Conservation (phyloP, 2,329 filamentous ascomycete genomes). For the Cladosporium sp. region DNA sequence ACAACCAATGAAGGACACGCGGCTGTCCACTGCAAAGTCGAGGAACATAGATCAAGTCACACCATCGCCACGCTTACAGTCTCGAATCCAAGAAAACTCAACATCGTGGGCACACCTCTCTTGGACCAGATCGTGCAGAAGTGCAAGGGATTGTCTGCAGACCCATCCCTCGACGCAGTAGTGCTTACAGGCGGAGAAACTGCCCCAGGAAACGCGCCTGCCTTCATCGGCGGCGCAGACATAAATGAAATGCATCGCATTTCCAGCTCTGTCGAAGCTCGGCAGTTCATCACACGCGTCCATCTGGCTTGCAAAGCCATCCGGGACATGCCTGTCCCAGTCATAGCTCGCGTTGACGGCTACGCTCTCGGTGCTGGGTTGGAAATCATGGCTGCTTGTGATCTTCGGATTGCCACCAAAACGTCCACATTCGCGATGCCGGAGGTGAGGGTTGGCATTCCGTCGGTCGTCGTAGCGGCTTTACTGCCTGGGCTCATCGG, state of each 20-base stretch:
- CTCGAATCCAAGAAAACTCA: conserved; percentile 26
- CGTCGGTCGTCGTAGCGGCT: conserved; percentile 38
- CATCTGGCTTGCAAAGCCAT: conserved; percentile 32
- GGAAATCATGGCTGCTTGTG: conserved; percentile 34
- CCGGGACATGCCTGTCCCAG: conserved; percentile 35
- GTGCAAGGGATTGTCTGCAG: conserved; percentile 16
- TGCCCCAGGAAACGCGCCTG: conserved; percentile 20
- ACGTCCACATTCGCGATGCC: conserved; percentile 37
- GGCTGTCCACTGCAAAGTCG: background rate
- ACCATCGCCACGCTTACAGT: conserved; percentile 23
- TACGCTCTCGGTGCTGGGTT: conserved; percentile 36
- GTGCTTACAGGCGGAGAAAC: conserved; percentile 23
- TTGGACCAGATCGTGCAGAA: conserved; percentile 18
- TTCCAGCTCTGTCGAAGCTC: conserved; percentile 26
- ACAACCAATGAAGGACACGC: background rate
- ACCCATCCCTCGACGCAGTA: conserved; percentile 21
- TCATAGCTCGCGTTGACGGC: conserved; percentile 37
- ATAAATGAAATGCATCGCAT: conserved; percentile 27
- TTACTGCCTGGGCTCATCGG: conserved; percentile 36
- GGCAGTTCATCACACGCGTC: conserved; percentile 34
- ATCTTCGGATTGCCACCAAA: conserved; percentile 33
- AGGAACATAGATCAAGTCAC: conserved; percentile 11
- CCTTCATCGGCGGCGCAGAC: conserved; percentile 30
- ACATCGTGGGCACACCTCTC: conserved; percentile 23
- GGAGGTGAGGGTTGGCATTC: conserved; percentile 36